These are phyloP conservation scores for Santalum album DNA, from an alignment of 164 flowering plant species.

Conservation along the genomic window DNA sequence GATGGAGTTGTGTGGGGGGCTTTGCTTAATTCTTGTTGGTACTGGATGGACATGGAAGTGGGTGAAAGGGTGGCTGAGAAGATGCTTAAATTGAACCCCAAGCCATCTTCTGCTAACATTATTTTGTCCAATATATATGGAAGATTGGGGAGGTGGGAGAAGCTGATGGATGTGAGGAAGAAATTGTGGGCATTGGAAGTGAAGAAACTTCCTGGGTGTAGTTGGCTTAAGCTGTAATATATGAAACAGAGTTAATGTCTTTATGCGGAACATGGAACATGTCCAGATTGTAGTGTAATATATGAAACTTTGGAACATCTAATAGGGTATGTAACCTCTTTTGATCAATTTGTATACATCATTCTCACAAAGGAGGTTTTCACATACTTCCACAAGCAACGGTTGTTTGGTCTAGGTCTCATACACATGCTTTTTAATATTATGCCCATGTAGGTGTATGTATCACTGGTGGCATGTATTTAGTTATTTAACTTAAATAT, in stretches of 20 bases:
- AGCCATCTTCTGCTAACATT: slow-evolving; percentile 33
- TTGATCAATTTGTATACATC: slow-evolving; percentile 17
- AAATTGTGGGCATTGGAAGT: slow-evolving; percentile 29
- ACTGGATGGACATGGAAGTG: slow-evolving; percentile 47
- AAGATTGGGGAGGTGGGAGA: slow-evolving; percentile 45
- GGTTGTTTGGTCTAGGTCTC: too few relatives aligned
- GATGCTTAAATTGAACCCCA: slow-evolving; percentile 33
- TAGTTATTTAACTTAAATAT: too few relatives aligned
- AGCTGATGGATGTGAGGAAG: slow-evolving; percentile 39
- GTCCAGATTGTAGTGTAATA: slow-evolving; percentile 35
- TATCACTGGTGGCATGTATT: too few relatives aligned
- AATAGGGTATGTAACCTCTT: slow-evolving; percentile 23
- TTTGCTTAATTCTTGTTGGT: slow-evolving; percentile 63
- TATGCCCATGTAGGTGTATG: too few relatives aligned
- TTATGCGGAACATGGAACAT: slow-evolving; percentile 45
- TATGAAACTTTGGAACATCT: slow-evolving; percentile 39
- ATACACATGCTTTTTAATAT: too few relatives aligned
- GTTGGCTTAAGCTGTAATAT: slow-evolving; percentile 67
- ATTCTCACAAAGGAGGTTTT: too few relatives aligned
- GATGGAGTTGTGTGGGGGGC: slow-evolving; percentile 56
- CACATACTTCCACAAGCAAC: too few relatives aligned
- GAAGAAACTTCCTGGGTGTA: slow-evolving; percentile 66
- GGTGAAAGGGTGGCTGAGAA: slow-evolving; percentile 58
- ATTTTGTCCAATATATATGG: slow-evolving; percentile 69
- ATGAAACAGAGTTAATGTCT: slow-evolving; percentile 36